Evolutionary conservation across 768 basidiomycete genomes (phyloP), one percentile per base, ranked within the genome.

Genomic region (Kwoniella botswanensis): DNA sequence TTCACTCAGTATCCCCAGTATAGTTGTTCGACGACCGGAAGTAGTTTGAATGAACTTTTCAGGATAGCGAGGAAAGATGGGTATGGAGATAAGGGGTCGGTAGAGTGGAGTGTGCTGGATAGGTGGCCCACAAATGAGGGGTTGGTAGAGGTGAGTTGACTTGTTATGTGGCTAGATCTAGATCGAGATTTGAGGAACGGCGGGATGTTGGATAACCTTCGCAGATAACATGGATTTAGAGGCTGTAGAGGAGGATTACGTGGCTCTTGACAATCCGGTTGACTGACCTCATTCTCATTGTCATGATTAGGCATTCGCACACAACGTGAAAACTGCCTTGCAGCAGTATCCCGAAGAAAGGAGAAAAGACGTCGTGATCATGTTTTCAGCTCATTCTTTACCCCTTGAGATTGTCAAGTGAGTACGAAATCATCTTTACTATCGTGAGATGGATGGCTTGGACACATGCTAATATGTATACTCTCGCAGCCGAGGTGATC

Each of bases 1-100:
- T 99, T 99, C 85, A 93, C 93, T 3, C 97, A 99, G 84, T 99
- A 99, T 83, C 97, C 97, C 0, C 97, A 99, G 83, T 99, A 99
- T 84, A 93, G 91, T 79, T 99, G 97, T 84, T 95, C 93, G 72
- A 99, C 97, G 12, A 98, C 97, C 0, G 97, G 97, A 62, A 97
- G 94, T 85, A 95, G 93, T 82, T 81, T 99, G 80, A 99, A 98
- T 79, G 97, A 99, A 82, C 85, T 99, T 29, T 86, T 91, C 67
- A 73, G 74, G 65, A 71, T 83, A n/a, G 70, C 76, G 29, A 80
- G 74, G 64, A 63, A 68, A 12, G 70, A 71, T 59, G 71, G 88
- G 86, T 46, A 90, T 90, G 35, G 90, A 88, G 64, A 84, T 86
- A 74, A 90, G 87, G 61, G 86, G 86, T 59, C 86, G 85, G 75